phyloP scores from a whole-genome alignment of 352 stramenopile species.

The Phytopythium litorale region DNA sequence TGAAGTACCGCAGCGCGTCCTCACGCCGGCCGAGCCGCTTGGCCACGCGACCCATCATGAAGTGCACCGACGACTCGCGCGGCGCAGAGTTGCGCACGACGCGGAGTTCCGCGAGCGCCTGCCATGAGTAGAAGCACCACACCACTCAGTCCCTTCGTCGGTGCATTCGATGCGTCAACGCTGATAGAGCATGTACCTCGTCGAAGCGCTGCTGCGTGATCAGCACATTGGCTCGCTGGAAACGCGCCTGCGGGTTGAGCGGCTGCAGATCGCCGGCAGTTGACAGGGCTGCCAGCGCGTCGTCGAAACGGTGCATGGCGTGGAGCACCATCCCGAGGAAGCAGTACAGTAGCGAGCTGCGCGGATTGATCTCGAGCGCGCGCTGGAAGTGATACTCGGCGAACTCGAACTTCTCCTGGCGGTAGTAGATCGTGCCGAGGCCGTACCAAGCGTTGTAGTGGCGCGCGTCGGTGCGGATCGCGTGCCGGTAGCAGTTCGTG shows the following conservation, averaged over 20 bases:
- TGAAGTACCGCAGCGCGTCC: conserved; percentile 95
- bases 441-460: conserved; percentile 95
- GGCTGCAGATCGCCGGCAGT: conserved; percentile 89
- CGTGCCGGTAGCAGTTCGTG: conserved; percentile 93
- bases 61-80: conserved; percentile 96
- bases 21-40: conserved; percentile 87
- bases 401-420: conserved; percentile 97
- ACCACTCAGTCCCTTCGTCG: neutral
- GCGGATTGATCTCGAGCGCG: conserved; percentile 92
- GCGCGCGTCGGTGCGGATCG: conserved; percentile 90
- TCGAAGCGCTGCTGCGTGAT: conserved; percentile 89
- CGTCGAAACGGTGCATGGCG: conserved; percentile 84
- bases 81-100: conserved; percentile 92
- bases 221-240: conserved; percentile 94
- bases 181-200: conserved; percentile 40
- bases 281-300: conserved; percentile 89
- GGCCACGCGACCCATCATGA: conserved; percentile 95
- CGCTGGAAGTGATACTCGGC: conserved; percentile 96
- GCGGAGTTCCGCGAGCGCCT: conserved; percentile 90
- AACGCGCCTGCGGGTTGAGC: conserved; percentile 91
- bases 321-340: conserved; percentile 96
- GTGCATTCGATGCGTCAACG: neutral
- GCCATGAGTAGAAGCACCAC: neutral
- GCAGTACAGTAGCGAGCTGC: conserved; percentile 93
- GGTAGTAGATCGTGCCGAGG: conserved; percentile 94